A percentile compares a stretch with the other conserved stretches of the same genome.
These are phyloP conservation scores for Escallonia herrerae DNA, from an alignment of 129 eudicot genomes.

Conservation along the genomic window DNA sequence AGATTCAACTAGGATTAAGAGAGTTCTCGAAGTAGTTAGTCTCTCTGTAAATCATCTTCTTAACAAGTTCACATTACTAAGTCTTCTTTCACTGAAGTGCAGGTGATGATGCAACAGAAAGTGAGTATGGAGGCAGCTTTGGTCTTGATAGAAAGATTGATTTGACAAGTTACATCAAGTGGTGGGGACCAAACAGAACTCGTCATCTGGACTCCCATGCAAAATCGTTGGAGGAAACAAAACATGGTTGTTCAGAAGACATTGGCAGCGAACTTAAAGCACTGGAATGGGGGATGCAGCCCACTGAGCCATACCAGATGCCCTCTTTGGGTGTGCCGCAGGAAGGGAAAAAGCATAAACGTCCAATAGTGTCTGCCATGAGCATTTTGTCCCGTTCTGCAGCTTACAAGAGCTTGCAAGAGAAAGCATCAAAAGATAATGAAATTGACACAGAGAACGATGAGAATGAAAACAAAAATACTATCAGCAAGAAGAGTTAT, in stretches of 20 bases:
- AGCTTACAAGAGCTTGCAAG: conserved; percentile 80
- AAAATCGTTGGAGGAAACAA: conserved; percentile 55
- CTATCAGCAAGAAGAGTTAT: conserved; percentile 46
- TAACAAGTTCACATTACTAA: background rate
- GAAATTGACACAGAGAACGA: conserved; percentile 47
- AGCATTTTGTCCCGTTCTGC: conserved; percentile 75
- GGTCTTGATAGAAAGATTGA: conserved; percentile 78
- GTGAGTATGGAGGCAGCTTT: conserved; percentile 54
- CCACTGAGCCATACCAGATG: conserved; percentile 85
- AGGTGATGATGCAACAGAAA: conserved; percentile 71
- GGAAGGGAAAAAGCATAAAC: conserved; percentile 41
- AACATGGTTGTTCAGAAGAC: conserved; percentile 47
- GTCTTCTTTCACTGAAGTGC: conserved; percentile 15
- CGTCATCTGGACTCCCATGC: conserved; percentile 44
- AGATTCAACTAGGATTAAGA: conserved; percentile 4
- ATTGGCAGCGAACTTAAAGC: conserved; percentile 58
- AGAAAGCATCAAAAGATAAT: conserved; percentile 58
- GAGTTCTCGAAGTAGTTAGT: background rate
- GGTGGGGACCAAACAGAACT: conserved; percentile 82
- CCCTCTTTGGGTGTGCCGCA: conserved; percentile 63
- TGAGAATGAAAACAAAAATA: conserved; percentile 78
- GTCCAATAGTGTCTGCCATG: conserved; percentile 70
- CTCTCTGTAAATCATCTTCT: background rate
- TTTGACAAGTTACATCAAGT: conserved; percentile 73
- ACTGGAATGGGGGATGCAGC: conserved; percentile 43